A percentile compares a stretch with the other conserved stretches of the same genome.
Evolutionary conservation across 176 grass and related monocot genomes (phyloP).

Genomic region (Microstegium vimineum): DNA sequence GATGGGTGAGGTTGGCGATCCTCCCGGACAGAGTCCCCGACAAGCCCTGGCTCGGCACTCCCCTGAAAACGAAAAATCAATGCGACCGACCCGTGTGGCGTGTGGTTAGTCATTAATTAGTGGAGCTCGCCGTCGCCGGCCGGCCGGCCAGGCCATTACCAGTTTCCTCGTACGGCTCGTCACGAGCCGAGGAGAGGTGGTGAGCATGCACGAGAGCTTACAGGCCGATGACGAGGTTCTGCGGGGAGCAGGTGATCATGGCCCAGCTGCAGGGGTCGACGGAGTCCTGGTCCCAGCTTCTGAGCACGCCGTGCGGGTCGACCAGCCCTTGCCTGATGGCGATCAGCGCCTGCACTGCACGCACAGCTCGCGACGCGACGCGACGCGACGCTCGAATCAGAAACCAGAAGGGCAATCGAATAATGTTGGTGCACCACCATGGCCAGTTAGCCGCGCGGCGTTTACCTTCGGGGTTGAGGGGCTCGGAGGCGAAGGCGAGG

Average conservation of each 20-base stretch:
- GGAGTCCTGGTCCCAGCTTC: conserved; percentile 92
- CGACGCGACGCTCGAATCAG: neutral
- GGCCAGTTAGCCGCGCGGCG: neutral
- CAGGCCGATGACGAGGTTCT: conserved; percentile 93
- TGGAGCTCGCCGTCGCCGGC: neutral
- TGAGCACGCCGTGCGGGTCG: conserved; percentile 81
- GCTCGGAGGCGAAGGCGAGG: conserved; percentile 47
- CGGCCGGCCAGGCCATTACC: neutral
- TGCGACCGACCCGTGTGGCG: neutral
- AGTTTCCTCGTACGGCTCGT: neutral
- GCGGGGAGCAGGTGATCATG: conserved; percentile 92
- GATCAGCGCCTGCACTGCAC: conserved; percentile 88
- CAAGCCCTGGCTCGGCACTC: conserved; percentile 85
- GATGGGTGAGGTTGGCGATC: conserved; percentile 88
- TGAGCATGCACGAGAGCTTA: conserved; percentile 19
- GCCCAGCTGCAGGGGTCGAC: conserved; percentile 99
- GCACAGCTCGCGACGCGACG: neutral
- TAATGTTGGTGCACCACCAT: neutral
- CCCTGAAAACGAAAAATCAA: conserved; percentile 41
- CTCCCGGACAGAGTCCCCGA: conserved; percentile 65
- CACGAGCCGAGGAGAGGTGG: neutral
- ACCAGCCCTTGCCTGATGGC: conserved; percentile 62
- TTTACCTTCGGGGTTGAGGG: conserved; percentile 74
- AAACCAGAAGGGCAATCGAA: neutral
- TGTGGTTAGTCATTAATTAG: neutral